Conservation (phyloP, 2,329 filamentous ascomycete genomes). For the Fusarium xyrophilum region DNA sequence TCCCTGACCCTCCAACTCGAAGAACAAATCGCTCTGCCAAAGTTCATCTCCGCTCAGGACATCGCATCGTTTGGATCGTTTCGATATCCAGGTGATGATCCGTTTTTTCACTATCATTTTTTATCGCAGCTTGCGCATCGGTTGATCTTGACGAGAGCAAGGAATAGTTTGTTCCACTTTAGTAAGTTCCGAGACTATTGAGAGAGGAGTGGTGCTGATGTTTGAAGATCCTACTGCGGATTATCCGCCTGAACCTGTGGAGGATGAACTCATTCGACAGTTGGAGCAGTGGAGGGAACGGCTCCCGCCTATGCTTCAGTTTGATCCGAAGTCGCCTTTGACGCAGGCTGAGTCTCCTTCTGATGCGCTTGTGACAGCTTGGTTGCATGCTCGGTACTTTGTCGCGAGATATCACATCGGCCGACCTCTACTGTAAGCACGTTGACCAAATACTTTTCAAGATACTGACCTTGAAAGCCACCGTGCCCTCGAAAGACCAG, state of each 20-base stretch:
- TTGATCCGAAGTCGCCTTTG: slow-evolving; percentile 18
- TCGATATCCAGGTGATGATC: slow-evolving; percentile 28
- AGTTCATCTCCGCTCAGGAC: slow-evolving; percentile 27
- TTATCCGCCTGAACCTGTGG: slow-evolving; percentile 25
- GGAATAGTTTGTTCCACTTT: slow-evolving; percentile 22
- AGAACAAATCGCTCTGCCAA: slow-evolving; percentile 22
- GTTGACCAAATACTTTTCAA: rapidly evolving
- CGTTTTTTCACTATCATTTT: slow-evolving; percentile 31
- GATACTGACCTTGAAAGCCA: neutral
- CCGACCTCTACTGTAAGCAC: slow-evolving; percentile 17
- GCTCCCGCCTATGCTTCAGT: slow-evolving; percentile 16
- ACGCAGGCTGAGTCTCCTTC: slow-evolving; percentile 16
- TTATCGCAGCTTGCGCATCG: slow-evolving; percentile 31
- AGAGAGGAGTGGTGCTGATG: neutral
- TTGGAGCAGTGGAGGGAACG: slow-evolving; percentile 24
- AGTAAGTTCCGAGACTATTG: neutral
- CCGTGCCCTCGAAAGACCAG: slow-evolving; percentile 17
- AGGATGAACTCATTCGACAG: slow-evolving; percentile 28
- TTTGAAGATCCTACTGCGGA: neutral
- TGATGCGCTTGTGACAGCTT: slow-evolving; percentile 13
- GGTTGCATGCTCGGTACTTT: slow-evolving; percentile 27
- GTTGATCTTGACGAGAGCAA: slow-evolving; percentile 20
- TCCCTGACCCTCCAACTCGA: slow-evolving; percentile 17
- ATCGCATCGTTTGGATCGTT: slow-evolving; percentile 29
- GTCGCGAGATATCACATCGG: slow-evolving; percentile 30